These are phyloP conservation scores for Castanospermum australe DNA, from an alignment of 306 rosid genomes.

Conservation along the genomic window DNA sequence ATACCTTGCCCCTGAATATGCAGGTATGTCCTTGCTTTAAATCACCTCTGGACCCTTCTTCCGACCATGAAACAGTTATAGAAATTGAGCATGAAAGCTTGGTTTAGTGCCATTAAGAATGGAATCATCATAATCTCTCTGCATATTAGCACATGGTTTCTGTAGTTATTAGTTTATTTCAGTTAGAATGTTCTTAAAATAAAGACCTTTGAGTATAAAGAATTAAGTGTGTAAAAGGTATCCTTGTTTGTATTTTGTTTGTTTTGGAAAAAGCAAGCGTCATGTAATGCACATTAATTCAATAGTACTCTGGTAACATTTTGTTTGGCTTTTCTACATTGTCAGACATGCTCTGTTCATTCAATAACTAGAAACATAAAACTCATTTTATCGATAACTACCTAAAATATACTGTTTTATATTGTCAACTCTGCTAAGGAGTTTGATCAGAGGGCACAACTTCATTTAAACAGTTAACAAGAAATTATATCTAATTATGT, in stretches of 20 bases:
- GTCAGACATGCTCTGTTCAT: neutral
- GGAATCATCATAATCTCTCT: neutral
- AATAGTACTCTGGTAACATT: neutral
- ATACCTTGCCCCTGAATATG: slow-evolving; percentile 91
- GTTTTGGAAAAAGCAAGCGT: neutral
- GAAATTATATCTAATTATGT: neutral
- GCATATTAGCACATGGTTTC: neutral
- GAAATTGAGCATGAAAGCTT: neutral
- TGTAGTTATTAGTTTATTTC: neutral
- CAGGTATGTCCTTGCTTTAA: slow-evolving; percentile 42
- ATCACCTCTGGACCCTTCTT: neutral
- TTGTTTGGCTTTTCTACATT: slow-evolving; percentile 16
- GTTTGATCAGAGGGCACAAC: neutral
- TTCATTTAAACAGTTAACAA: neutral
- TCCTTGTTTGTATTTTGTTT: neutral
- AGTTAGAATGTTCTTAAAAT: slow-evolving; percentile 1
- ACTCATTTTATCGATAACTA: neutral
- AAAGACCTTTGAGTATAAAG: neutral
- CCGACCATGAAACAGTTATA: neutral
- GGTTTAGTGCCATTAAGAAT: slow-evolving; percentile 8
- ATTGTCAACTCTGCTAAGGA: neutral
- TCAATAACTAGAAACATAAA: slow-evolving; percentile 1
- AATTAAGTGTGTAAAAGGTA: neutral
- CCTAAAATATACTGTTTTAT: neutral
- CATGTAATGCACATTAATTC: neutral